These are phyloP conservation scores for Aurinia saxatilis DNA, from an alignment of 345 rosid species.

Conservation along the genomic window DNA sequence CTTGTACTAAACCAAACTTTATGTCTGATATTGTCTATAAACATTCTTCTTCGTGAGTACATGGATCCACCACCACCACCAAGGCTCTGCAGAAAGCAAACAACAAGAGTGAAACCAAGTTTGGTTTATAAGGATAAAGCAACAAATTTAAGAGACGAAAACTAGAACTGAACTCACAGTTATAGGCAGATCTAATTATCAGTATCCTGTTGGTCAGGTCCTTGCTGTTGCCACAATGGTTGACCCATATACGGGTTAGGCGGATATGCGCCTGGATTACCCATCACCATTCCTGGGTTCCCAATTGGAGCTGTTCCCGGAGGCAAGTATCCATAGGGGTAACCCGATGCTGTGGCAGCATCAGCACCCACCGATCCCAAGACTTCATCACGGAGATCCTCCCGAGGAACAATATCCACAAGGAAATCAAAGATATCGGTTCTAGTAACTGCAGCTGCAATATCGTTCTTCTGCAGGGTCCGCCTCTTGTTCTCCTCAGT, in stretches of 20 bases:
- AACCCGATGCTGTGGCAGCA: constrained; percentile 50
- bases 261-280: constrained; percentile 59
- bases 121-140: not conserved
- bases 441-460: constrained; percentile 83
- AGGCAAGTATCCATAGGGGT: constrained; percentile 66
- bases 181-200: constrained; percentile 7
- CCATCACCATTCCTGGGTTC: constrained; percentile 69
- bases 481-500: constrained; percentile 92
- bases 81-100: constrained; percentile 5
- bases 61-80: not conserved
- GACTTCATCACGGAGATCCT: constrained; percentile 82
- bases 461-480: constrained; percentile 87
- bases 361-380: constrained; percentile 27
- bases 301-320: constrained; percentile 54
- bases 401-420: constrained; percentile 89
- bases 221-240: constrained; percentile 65
- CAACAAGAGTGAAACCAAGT: not conserved
- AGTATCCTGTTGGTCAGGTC: constrained; percentile 63
- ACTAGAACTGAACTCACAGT: constrained; percentile 5
- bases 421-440: constrained; percentile 88
- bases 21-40: not conserved
- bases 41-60: constrained; percentile 2
- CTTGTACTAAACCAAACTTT: not conserved
- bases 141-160: no score
- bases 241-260: constrained; percentile 62